These are phyloP conservation scores for Microbotryum lychnidis-dioicae DNA, from an alignment of 1,284 basidiomycete species.

Conservation along the genomic window DNA sequence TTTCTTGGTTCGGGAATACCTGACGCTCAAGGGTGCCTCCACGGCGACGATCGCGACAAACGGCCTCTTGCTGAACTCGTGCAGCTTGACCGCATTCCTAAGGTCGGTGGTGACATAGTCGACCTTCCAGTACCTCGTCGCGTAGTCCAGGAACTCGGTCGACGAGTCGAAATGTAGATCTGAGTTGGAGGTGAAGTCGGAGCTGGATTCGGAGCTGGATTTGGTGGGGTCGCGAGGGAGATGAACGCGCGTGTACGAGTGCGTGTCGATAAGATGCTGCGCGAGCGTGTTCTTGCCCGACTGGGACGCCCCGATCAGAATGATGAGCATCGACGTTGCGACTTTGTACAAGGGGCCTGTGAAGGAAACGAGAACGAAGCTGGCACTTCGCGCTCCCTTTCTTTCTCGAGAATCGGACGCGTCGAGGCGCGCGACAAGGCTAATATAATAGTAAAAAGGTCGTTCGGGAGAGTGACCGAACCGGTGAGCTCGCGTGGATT, in stretches of 20 bases:
- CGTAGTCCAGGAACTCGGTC: slow-evolving; percentile 58
- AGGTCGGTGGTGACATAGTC: slow-evolving; percentile 77
- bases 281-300: slow-evolving; percentile 74
- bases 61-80: slow-evolving; percentile 71
- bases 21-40: slow-evolving; percentile 66
- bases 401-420: too few species aligned
- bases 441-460: too few species aligned
- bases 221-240: slow-evolving; percentile 30
- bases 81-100: slow-evolving; percentile 50
- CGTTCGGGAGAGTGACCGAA: too few species aligned
- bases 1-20: slow-evolving; percentile 32
- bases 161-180: slow-evolving; percentile 48
- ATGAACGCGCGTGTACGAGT: slow-evolving; percentile 45
- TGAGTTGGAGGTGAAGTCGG: slow-evolving; percentile 2
- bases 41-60: slow-evolving; percentile 80
- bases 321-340: slow-evolving; percentile 57
- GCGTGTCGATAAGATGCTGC: slow-evolving; percentile 55
- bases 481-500: too few species aligned
- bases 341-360: neutral
- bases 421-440: too few species aligned
- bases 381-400: neutral
- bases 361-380: neutral
- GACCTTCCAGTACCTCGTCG: slow-evolving; percentile 71
- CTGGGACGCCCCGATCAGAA: slow-evolving; percentile 71
- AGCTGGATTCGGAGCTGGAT: too few species aligned